Evolutionary conservation across 2,329 filamentous ascomycete species (phyloP), one percentile per base, ranked within the genome.

Genomic region (Clonostachys rosea): DNA sequence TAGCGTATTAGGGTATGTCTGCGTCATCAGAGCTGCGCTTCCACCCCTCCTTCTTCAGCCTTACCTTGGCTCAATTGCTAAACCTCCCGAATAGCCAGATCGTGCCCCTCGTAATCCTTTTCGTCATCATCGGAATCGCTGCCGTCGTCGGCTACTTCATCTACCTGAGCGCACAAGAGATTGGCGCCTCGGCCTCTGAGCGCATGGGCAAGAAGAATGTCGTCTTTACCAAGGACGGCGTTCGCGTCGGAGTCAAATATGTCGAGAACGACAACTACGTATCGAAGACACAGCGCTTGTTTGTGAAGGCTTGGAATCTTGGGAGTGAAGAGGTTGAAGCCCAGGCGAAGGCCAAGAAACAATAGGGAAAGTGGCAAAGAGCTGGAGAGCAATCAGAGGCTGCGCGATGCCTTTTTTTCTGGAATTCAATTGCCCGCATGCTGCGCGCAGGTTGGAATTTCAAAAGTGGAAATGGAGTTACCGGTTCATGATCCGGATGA

Each of bases 171-270:
- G 74, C 79, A 47, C 75, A 73, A 66, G 77, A 87, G 63, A 83
- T 91, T 56, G 77, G 80, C 50, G 72, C 80, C 50, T 75, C 79
- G 49, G 85, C 86, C 42, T 79, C 77, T 43, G 75, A 85, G 65
- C 81, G 81, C 59, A 87, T 91, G 79, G 82, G 84, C 63, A 81
- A 81, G 69, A 87, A 86, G 70, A 86, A 91, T 62, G 79, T 91
- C 48, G 73, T 82, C 39, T 87, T 90, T 65, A 85, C 83, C 37
- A 89, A 87, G 62, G 87, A 90, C 48, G 87, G 87, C 47, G 68
- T 88, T 50, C 79, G 80, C 50, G 85, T 91, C 41, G 83, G 83
- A 43, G 78, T 91, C 51, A 86, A 84, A 67, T 75, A 89, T 50
- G 66, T 86, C 44, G 75, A 77, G 54, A 76, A 79, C 46, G 87